A percentile compares a stretch with the other conserved stretches of the same genome.
Conservation (phyloP, 2,329 filamentous ascomycete genomes). For the Dactylonectria macrodidyma region DNA sequence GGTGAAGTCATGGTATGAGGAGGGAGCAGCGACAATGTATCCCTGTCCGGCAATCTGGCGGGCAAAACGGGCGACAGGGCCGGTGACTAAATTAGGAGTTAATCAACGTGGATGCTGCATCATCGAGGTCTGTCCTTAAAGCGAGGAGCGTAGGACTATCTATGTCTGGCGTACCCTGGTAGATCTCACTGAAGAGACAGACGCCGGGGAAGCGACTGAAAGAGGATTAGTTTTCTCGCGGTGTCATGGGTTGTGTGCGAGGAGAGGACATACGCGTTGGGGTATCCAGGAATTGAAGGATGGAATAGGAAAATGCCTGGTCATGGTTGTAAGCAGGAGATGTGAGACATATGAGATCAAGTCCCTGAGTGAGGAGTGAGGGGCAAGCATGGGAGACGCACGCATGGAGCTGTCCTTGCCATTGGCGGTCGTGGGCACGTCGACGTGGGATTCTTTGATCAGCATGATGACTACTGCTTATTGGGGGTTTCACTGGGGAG, state of each 20-base stretch:
- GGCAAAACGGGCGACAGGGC: constrained; percentile 89
- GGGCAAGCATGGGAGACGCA: constrained; percentile 46
- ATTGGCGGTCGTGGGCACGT: constrained; percentile 66
- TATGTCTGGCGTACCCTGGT: constrained; percentile 78
- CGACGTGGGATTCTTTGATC: constrained; percentile 67
- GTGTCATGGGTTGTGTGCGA: too few species aligned
- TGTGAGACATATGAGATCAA: constrained; percentile 34
- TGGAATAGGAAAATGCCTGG: constrained; percentile 91
- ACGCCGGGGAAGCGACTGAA: constrained; percentile 83
- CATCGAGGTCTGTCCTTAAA: constrained; percentile 1
- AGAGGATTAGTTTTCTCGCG: constrained; percentile 19
- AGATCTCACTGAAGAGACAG: constrained; percentile 93
- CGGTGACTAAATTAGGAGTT: constrained; percentile 75
- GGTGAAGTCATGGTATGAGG: constrained; percentile 94
- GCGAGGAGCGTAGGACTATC: neutral
- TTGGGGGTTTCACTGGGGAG: neutral
- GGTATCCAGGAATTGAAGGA: constrained; percentile 86
- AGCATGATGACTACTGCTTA: constrained; percentile 58
- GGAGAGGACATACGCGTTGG: constrained; percentile 76
- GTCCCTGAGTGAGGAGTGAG: constrained; percentile 5
- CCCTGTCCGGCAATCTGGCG: constrained; percentile 93
- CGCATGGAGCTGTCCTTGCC: constrained; percentile 70
- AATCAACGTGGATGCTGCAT: neutral
- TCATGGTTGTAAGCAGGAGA: constrained; percentile 35
- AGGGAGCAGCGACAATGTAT: constrained; percentile 93